Evolutionary conservation across 2,329 filamentous ascomycete genomes (phyloP).

Genomic region (Cladosporium sphaerospermum): DNA sequence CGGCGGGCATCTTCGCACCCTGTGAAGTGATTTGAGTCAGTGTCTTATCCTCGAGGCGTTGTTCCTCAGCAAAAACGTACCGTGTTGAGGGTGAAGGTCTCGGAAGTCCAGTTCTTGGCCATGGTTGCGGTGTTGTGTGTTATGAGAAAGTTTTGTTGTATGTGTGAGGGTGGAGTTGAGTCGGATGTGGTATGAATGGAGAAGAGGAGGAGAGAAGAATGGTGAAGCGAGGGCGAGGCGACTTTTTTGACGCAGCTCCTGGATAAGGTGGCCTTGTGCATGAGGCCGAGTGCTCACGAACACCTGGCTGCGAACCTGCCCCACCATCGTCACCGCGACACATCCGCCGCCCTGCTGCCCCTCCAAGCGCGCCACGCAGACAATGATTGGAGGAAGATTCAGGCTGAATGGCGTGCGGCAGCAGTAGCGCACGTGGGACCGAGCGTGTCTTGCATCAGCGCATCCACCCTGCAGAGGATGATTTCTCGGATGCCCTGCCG

Average conservation of each 20-base stretch:
- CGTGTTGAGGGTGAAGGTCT: conserved; percentile 52
- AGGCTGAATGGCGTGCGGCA: conserved; percentile 3
- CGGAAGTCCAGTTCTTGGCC: conserved; percentile 26
- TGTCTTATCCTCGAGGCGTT: not conserved
- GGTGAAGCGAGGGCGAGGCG: not conserved
- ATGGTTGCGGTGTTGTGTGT: conserved; percentile 9
- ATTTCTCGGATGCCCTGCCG: no score
- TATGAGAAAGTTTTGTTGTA: not conserved
- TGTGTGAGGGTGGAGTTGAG: not conserved
- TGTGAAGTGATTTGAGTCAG: conserved; percentile 31
- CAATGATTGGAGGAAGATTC: conserved; percentile 3
- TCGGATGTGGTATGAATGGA: not conserved
- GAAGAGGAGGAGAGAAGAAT: not conserved
- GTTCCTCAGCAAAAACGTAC: conserved; percentile 14
- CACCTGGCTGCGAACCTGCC: not conserved
- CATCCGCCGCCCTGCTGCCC: not conserved
- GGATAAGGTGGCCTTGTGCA: conserved; percentile 7
- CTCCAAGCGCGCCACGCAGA: not conserved
- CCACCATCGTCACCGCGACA: conserved; percentile 11
- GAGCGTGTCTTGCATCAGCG: not conserved
- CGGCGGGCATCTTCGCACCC: conserved; percentile 34
- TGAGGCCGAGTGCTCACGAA: not conserved
- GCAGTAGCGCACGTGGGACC: conserved; percentile 8
- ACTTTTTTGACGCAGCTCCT: conserved; percentile 6
- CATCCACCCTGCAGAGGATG: no score